Conservation (phyloP, 108 stramenopile species). For the Epithemia pelagica region DNA sequence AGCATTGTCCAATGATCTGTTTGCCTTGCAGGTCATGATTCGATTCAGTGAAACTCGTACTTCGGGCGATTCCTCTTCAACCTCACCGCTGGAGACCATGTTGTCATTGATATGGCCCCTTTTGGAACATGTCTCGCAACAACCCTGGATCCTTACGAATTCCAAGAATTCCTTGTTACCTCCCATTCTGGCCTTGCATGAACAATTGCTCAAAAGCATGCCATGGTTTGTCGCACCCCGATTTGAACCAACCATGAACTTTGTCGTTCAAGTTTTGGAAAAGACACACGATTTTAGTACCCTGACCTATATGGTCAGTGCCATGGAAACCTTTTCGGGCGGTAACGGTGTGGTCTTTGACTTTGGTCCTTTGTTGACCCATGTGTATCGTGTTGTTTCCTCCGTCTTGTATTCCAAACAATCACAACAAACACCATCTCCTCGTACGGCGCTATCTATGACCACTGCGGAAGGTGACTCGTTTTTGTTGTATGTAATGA, state of each 20-base stretch:
- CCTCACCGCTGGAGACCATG: too few species aligned
- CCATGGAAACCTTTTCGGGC: slow-evolving; percentile 42
- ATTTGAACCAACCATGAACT: slow-evolving; percentile 38
- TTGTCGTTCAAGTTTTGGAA: slow-evolving; percentile 50
- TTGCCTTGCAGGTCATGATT: slow-evolving; percentile 28
- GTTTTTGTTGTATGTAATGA: slow-evolving; percentile 26
- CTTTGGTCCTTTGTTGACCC: slow-evolving; percentile 4
- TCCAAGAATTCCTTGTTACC: slow-evolving; percentile 21
- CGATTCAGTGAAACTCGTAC: slow-evolving; percentile 37
- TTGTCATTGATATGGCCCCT: slow-evolving; percentile 31
- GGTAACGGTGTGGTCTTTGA: slow-evolving; percentile 1
- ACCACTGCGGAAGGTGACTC: slow-evolving; percentile 22
- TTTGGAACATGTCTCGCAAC: slow-evolving; percentile 22
- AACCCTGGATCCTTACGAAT: too few species aligned
- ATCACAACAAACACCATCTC: slow-evolving; percentile 20
- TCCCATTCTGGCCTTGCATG: slow-evolving; percentile 12
- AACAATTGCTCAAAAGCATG: slow-evolving; percentile 35
- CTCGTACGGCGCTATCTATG: slow-evolving; percentile 15
- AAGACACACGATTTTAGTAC: slow-evolving; percentile 30
- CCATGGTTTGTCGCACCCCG: slow-evolving; percentile 35
- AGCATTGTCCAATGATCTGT: slow-evolving; percentile 23
- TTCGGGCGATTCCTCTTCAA: too few species aligned
- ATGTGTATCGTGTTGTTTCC: slow-evolving; percentile 1
- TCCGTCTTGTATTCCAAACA: neutral
- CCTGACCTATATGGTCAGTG: slow-evolving; percentile 41